These are phyloP conservation scores for Diaporthe sp. DNA, from an alignment of 2,329 filamentous ascomycete genomes.

Conservation along the genomic window DNA sequence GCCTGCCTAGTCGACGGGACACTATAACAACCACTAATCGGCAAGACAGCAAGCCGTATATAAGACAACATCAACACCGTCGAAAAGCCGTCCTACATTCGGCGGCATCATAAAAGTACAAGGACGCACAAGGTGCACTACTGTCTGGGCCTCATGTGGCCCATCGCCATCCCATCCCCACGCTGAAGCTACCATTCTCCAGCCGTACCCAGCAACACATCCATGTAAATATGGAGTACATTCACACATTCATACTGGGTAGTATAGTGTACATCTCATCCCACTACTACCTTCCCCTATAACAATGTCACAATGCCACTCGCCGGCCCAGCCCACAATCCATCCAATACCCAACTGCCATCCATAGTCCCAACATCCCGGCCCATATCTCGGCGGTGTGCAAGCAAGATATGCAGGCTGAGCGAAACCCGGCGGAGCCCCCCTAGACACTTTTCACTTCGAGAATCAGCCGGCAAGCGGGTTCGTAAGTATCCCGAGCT, in stretches of 20 bases:
- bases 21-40: not conserved
- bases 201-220: not conserved
- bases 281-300: not conserved
- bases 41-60: not conserved
- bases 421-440: not conserved
- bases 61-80: not conserved
- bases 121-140: not conserved
- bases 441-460: not conserved
- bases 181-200: constrained; percentile 9
- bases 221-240: not conserved
- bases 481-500: not conserved
- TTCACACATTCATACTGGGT: not conserved
- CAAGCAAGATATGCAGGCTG: constrained; percentile 3
- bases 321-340: not conserved
- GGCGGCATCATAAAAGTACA: not conserved
- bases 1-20: not conserved
- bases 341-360: not conserved
- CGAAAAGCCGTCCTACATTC: not conserved
- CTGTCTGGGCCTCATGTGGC: not conserved
- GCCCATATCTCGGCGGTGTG: constrained; percentile 18
- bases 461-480: not conserved
- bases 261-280: not conserved
- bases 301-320: constrained; percentile 15
- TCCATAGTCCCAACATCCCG: not conserved
- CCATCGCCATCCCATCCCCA: constrained; percentile 4